Base-by-base conservation (phyloP, 805 yeast genomes). In the Saccharomycopsis sp. region DNA sequence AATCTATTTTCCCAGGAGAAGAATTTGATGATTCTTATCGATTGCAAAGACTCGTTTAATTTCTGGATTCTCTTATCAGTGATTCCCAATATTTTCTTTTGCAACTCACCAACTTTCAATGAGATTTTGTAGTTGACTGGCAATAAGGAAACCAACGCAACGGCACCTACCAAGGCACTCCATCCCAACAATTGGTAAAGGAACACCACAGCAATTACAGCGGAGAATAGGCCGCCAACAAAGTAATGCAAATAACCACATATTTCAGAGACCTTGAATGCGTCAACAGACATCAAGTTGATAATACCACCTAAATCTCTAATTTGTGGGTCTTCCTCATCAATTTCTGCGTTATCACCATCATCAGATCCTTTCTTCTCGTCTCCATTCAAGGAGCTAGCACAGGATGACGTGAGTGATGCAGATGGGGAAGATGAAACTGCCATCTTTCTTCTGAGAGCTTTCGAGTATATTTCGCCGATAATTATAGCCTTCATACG, bases 1-100 rank as follows among this genome's bases (percentile, higher is more conserved):
- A 92, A 92, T 65, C 86, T 85, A 51, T 82, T 80, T 71, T 92
- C 99, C 99, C 99, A 92, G 1, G 97, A 97, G 70, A 92, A 91
- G 67, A 88, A 91, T 72, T 92, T 92, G 75, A 92, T 87, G 66
- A 92, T 90, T 70, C 98, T 81, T 63, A 92, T 92, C 62, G 92
- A 86, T 72, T 87, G 96, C 66, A 92, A 83, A 3, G 96, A 82
- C 73, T 94, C 99, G 70, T 91, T 94, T 66, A 94, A 80, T 70
- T 88, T 90, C 68, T 91, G 96, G 58, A 92, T 89, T 72, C 99
- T 84, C 70, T 83, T 82, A 71, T 94, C 99, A 16, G 98, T 91
- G 29, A 87, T 77, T 14, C 79, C 81, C 73, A 94, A 79, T 78
- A 86, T 82, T 53, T 75, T 75, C 68, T 87, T 83, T 71, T 92